Base-by-base conservation (phyloP, 2,329 filamentous ascomycete genomes). In the Trichoderma sp. region DNA sequence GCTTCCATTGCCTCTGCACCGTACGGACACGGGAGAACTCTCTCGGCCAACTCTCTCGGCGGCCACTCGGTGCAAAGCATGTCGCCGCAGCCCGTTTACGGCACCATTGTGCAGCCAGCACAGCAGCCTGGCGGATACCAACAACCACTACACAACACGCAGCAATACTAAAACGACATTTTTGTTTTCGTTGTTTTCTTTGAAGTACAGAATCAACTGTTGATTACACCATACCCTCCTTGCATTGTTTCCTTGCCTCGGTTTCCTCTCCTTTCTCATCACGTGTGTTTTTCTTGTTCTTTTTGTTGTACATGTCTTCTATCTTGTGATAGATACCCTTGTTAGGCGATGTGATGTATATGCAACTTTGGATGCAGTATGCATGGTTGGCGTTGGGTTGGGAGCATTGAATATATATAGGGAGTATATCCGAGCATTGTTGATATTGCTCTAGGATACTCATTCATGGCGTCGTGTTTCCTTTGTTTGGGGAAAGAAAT, bases 11-110 rank as follows among this genome's bases (percentile, higher is more conserved):
- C 84, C 57, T 83, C 84, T 6, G 84, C 88, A 17, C 74, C 85
- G 48, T 86, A 87, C 76, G 80, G 82, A 1, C 90, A 92, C 74
- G 85, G 85, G 58, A 85, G 90, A 45, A 84, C 82, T 60, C 80
- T 84, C 2, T 88, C 89, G 0, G 82, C 84, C 54, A 84, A 84
- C 70, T 81, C 84, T 25, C 45, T 74, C 7, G 71, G 72, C 7
- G 73, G 72, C n/a, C 72, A 82, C 42, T 57, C 74, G 71, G 71
- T 75, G 75, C 74, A 73, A 7, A 71, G 70, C 25, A 71, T 73
- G 67, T 72, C 71, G 48, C 72, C 72, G 2, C 73, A 73, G 58
- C 70, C 73, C 12, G 68, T 67, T n/a, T 74, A 77, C 56, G 72
- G 70, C 37, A 64, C 72, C 6, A 73, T 74, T 67, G 74, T 74